Base-by-base conservation (phyloP, 805 yeast genomes). In the Saccharomycopsis oosterbeekiorum region DNA sequence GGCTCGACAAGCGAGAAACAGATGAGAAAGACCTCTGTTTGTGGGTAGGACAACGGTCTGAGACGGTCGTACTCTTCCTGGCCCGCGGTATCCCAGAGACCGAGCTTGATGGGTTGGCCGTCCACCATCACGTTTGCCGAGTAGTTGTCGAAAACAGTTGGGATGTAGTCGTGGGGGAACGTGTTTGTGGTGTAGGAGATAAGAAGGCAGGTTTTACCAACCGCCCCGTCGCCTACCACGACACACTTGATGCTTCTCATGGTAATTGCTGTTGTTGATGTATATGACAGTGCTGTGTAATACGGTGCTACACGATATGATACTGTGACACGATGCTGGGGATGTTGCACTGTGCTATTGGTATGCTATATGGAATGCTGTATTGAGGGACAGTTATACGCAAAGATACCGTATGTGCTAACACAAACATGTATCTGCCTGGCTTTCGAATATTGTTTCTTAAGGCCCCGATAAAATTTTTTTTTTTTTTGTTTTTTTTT, bases 71-170 rank as follows among this genome's bases (percentile, higher is more conserved):
- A 90, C 71, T 90, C 97, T 69, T 88, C 87, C 74, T 91, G 97
- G 34, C 97, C 97, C 2, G 97, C 97, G 15, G 97, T 91, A 80
- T 91, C 97, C 97, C 97, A 91, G 55, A 91, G 79, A 26, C 96
- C 96, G 58, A 91, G 78, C 69, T 89, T 89, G 68, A 88, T 85
- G 60, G 89, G 88, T 68, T 86, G 90, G 36, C 88, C 86, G 68
- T 87, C 93, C 21, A 85, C 85, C 80, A 89, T 82, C 29, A 91
- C 90, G 53, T 86, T 86, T 17, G 96, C 93, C 1, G 96, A 83
- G 72, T 91, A 91, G 73, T 91, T 90, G 71, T 91, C 97, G 69
- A 91, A 91, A 4, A 91, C 97, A 0, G 97, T 91, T 57, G 97
- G 97, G 62, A 91, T 87, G 72, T 91, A 91, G 69, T 91, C 97